Base-by-base conservation (phyloP, 2,329 filamentous ascomycete genomes). In the Leptosphaerulina australis region DNA sequence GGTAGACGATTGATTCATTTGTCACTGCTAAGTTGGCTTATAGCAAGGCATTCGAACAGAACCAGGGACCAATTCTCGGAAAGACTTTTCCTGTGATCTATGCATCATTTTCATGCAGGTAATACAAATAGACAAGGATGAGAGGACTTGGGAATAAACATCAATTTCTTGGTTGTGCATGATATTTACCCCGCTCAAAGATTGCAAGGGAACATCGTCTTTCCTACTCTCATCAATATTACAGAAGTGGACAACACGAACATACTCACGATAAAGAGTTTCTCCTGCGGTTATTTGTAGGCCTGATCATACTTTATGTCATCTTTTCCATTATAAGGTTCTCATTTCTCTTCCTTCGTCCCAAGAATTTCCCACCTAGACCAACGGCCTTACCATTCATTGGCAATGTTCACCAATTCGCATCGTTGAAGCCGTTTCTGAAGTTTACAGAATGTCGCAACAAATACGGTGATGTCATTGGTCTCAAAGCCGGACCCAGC, bases 381-480 rank as follows among this genome's bases (percentile, higher is more conserved):
- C 67, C 66, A 22, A 59, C 48, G 4, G 46, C 62, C 4, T 53
- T 72, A 10, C 68, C 67, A 7, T 22, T 73, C 28, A 62, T 73
- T 44, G 65, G 72, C 12, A 70, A 70, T 45, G 39, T 69, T 14
- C 67, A 72, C 46, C 66, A 74, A 44, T 63, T 61, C 1, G 64
- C 65, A 1, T 47, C 24, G 10, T 33, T 49, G 15, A 51, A 53
- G 11, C 59, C 59, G 6, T 69, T 58, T 67, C 38, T 58, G 6
- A 65, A 48, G 12, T 73, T 62, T 44, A 44, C 62, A 24, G 37
- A 69, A 53, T 74, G 68, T 70, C 57, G 66, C 25, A 53, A 70
- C 14, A 45, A 65, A 24, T 74, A 74, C 45, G 71, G 72, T 3
- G 68, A 68, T 1, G 56, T 74, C 3, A 62, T 73, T n/a, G 62